These are phyloP conservation scores for Paraphaeosphaeria sporulosa DNA, from an alignment of 2,329 filamentous ascomycete genomes.

Conservation along the genomic window DNA sequence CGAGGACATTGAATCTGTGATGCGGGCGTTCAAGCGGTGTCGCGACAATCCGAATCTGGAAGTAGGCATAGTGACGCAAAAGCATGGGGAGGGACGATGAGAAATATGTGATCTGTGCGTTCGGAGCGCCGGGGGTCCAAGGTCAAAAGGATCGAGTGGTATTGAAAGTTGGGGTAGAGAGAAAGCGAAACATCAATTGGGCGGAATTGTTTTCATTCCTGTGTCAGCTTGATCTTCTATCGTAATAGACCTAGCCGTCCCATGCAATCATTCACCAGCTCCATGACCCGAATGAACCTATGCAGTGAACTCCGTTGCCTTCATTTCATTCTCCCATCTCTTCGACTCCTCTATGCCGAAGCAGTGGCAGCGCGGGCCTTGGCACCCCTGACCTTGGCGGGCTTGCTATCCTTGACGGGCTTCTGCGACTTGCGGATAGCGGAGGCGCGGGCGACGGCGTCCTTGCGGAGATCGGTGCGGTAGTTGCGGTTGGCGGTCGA, in stretches of 20 bases:
- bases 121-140: background rate
- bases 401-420: slow-evolving; percentile 76
- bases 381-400: slow-evolving; percentile 78
- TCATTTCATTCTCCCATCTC: slow-evolving; percentile 10
- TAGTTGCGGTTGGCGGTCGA: slow-evolving; percentile 84
- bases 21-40: background rate
- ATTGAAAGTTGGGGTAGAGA: background rate
- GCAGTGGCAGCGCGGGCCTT: slow-evolving; percentile 75
- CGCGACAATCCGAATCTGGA: background rate
- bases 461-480: slow-evolving; percentile 63
- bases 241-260: slow-evolving; percentile 5
- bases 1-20: background rate
- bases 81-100: background rate
- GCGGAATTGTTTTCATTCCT: slow-evolving; percentile 13
- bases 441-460: slow-evolving; percentile 84
- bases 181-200: background rate
- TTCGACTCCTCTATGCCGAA: slow-evolving; percentile 31
- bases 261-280: slow-evolving; percentile 12
- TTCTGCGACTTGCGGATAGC: slow-evolving; percentile 83
- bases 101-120: background rate
- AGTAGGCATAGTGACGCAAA: background rate
- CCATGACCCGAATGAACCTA: slow-evolving; percentile 19
- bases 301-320: slow-evolving; percentile 17
- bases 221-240: slow-evolving; percentile 9
- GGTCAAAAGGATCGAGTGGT: background rate